These are phyloP conservation scores for Exophiala bonariae DNA, from an alignment of 2,329 filamentous ascomycete species.

Conservation along the genomic window DNA sequence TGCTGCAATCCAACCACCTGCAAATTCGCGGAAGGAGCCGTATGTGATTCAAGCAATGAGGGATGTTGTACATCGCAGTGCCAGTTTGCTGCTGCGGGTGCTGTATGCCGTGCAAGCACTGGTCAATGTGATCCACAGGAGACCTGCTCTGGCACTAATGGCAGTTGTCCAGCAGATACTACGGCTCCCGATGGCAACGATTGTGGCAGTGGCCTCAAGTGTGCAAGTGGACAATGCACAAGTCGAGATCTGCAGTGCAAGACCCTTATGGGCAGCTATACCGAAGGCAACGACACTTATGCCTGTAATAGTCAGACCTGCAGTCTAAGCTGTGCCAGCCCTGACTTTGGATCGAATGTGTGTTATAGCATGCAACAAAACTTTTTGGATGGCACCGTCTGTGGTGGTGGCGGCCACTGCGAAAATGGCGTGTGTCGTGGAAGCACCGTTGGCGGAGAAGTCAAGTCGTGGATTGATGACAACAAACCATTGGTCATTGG, in stretches of 20 bases:
- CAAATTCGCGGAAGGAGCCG: conserved; percentile 72
- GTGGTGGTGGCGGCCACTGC: conserved; percentile 77
- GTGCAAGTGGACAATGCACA: conserved; percentile 92
- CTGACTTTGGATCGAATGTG: conserved; percentile 62
- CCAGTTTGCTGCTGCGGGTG: conserved; percentile 54
- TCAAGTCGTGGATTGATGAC: conserved; percentile 71
- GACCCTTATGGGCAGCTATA: conserved; percentile 74
- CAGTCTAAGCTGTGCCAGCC: conserved; percentile 71
- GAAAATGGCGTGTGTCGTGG: conserved; percentile 75
- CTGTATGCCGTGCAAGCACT: conserved; percentile 76
- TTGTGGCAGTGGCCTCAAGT: conserved; percentile 73
- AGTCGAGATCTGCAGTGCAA: conserved; percentile 87
- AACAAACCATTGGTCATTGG: conserved; percentile 84
- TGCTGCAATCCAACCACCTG: conserved; percentile 89
- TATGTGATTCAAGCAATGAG: conserved; percentile 66
- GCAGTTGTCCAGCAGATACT: conserved; percentile 72
- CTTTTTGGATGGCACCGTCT: conserved; percentile 88
- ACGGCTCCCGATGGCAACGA: conserved; percentile 67
- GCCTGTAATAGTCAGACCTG: conserved; percentile 76
- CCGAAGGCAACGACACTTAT: conserved; percentile 72
- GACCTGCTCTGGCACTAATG: conserved; percentile 70
- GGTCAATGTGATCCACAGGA: conserved; percentile 85
- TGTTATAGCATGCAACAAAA: conserved; percentile 83
- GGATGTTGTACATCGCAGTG: conserved; percentile 44
- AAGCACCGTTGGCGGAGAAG: conserved; percentile 66